Base-by-base conservation (phyloP, 805 yeast species). In the Blastobotrys muscicola region DNA sequence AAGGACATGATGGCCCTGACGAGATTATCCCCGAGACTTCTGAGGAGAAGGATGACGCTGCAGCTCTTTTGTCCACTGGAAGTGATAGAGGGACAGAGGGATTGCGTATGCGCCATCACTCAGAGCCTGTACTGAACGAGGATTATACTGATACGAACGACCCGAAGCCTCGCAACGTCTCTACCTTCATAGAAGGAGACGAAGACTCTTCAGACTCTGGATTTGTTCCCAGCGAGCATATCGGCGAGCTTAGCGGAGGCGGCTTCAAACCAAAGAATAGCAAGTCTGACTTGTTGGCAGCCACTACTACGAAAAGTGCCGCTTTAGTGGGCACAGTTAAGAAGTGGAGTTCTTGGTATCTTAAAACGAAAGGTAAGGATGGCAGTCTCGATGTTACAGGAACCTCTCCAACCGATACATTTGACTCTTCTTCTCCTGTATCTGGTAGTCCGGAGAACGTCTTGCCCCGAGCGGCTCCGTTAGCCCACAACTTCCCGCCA, bases 401-500 rank as follows among this genome's bases (percentile, higher is more conserved):
- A 9, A 15, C 34, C 6, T 13, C 36, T 2, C 29, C 32, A 11
- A 29, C 29, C n/a, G 14, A 36, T 2, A 33, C 30, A n/a, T 9
- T 20, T 16, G 31, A 43, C 20, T 8, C 16, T 16, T n/a, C n/a
- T 23, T 11, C 39, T 23, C 29, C 10, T 9, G 26, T 20, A 6
- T 20, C 26, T 6, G 26, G 26, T 6, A 20, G 26, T 6, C 26
- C 26, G 4, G 26, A 20, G 6, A 20, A 20, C 26, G 26, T 20
- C 26, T 20, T 32, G 31, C 47, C 45, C 10, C 40, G 35, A 16
- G 36, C 43, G n/a, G 60, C 60, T 6, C 60, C 60, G 4, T 35
- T 42, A 15, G 53, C 60, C 2, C 60, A 56, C 39, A 42, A 48
- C 12, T 56, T 56, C 43, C 60, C 60, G 8, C 59, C 59, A 1